A percentile compares a stretch with the other conserved stretches of the same genome.
These are phyloP conservation scores for Austroboletus olivaceoglutinosus DNA, from an alignment of 1,284 basidiomycete species.

Conservation along the genomic window DNA sequence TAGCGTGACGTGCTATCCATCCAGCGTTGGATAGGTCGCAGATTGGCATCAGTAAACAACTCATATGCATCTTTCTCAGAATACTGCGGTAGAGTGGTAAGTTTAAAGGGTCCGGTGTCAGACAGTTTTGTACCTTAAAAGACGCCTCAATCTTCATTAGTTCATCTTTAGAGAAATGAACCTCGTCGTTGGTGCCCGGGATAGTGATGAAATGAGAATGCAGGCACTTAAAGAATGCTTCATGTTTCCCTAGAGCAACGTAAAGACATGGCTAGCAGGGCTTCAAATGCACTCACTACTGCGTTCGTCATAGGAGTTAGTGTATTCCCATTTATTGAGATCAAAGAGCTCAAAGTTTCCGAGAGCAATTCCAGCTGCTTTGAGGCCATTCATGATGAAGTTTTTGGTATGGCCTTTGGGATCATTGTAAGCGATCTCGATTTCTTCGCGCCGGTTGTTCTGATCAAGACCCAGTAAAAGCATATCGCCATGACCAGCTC, in stretches of 20 bases:
- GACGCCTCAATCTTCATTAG: slow-evolving; percentile 86
- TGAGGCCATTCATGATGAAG: slow-evolving; percentile 93
- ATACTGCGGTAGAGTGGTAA: slow-evolving; percentile 52
- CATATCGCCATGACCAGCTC: slow-evolving; percentile 68
- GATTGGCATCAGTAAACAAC: slow-evolving; percentile 74
- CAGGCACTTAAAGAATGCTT: slow-evolving; percentile 82
- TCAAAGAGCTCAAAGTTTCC: slow-evolving; percentile 64
- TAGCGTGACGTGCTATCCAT: slow-evolving; percentile 72
- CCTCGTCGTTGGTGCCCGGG: slow-evolving; percentile 42
- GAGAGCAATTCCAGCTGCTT: slow-evolving; percentile 56
- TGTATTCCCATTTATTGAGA: slow-evolving; percentile 79
- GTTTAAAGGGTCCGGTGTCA: neutral
- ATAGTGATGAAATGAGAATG: slow-evolving; percentile 59
- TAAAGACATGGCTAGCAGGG: neutral
- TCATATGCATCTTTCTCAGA: slow-evolving; percentile 71
- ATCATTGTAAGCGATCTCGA: slow-evolving; percentile 87
- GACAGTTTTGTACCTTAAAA: slow-evolving; percentile 62
- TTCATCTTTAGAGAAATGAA: slow-evolving; percentile 67
- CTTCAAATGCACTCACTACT: slow-evolving; percentile 51
- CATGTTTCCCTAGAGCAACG: slow-evolving; percentile 67
- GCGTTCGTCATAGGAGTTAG: slow-evolving; percentile 70
- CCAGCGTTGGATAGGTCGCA: slow-evolving; percentile 90
- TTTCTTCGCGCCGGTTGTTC: slow-evolving; percentile 62
- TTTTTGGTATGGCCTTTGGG: slow-evolving; percentile 69
- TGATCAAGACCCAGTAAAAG: slow-evolving; percentile 85